Percentiles rank a stretch among this genome's conserved stretches.
These are phyloP conservation scores for Ceratobasidium sp. DNA, from an alignment of 1,284 basidiomycete species.

Conservation along the genomic window DNA sequence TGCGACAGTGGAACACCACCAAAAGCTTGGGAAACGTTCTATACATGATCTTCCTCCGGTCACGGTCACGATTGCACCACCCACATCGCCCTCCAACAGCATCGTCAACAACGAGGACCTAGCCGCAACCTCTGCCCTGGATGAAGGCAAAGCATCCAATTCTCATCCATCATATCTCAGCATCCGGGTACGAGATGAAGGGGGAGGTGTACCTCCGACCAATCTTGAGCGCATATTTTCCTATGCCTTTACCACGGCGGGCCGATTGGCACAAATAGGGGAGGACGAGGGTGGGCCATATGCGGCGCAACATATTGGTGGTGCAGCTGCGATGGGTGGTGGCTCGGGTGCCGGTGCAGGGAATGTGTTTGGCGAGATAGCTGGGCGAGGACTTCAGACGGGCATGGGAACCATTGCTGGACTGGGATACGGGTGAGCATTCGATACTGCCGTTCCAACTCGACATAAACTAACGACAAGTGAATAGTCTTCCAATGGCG, in stretches of 20 bases:
- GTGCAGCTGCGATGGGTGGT: conserved; percentile 64
- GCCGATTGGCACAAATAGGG: conserved; percentile 50
- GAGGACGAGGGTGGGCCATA: conserved; percentile 67
- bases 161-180: conserved; percentile 62
- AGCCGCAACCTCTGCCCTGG: conserved; percentile 47
- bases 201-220: conserved; percentile 77
- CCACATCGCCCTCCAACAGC: conserved; percentile 48
- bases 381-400: conserved; percentile 73
- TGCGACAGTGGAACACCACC: conserved; percentile 81
- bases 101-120: conserved; percentile 19
- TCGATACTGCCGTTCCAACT: neutral
- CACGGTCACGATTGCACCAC: conserved; percentile 71
- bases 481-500: conserved; percentile 71
- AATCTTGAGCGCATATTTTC: conserved; percentile 83
- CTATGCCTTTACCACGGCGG: conserved; percentile 87
- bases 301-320: conserved; percentile 72
- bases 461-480: neutral
- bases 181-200: conserved; percentile 81
- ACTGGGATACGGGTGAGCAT: conserved; percentile 70
- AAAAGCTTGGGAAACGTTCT: conserved; percentile 52
- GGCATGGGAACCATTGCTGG: conserved; percentile 79
- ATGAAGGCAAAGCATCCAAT: neutral
- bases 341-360: conserved; percentile 57
- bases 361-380: conserved; percentile 74
- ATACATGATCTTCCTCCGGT: conserved; percentile 63